These are phyloP conservation scores for Trichoderma orchidacearum DNA, from an alignment of 495 filamentous ascomycete species.

Conservation along the genomic window DNA sequence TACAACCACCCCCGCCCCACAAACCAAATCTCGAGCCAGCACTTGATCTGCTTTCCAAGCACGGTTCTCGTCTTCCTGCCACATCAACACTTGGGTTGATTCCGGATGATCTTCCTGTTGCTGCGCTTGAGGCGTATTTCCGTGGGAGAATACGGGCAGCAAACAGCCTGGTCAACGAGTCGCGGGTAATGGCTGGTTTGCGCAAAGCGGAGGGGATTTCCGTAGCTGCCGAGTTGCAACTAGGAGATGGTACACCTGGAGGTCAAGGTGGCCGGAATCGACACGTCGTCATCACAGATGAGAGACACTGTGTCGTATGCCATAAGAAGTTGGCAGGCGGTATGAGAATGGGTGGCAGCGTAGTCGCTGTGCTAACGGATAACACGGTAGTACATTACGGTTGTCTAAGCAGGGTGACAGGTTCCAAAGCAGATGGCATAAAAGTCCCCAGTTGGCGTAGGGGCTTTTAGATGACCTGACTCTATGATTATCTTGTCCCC, in stretches of 20 bases:
- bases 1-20: conserved; percentile 66
- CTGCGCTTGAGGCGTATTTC: conserved; percentile 83
- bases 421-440: conserved; percentile 7
- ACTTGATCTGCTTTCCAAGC: conserved; percentile 72
- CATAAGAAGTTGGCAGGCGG: conserved; percentile 56
- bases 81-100: conserved; percentile 72
- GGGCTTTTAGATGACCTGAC: neutral
- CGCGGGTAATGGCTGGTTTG: conserved; percentile 58
- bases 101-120: conserved; percentile 62
- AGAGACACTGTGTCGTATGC: conserved; percentile 80
- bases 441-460: conserved; percentile 2
- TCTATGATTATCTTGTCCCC: neutral
- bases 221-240: conserved; percentile 53
- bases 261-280: conserved; percentile 49
- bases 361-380: conserved; percentile 49
- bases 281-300: conserved; percentile 68
- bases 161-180: conserved; percentile 66
- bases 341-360: conserved; percentile 50
- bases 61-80: conserved; percentile 83
- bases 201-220: conserved; percentile 59
- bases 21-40: conserved; percentile 64
- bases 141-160: conserved; percentile 79
- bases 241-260: conserved; percentile 46
- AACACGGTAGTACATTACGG: conserved; percentile 70
- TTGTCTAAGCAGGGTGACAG: conserved; percentile 41